Percentiles rank a stretch among this genome's conserved stretches.
These are phyloP conservation scores for Malassezia furfur DNA, from an alignment of 1,284 basidiomycete species.

Conservation along the genomic window DNA sequence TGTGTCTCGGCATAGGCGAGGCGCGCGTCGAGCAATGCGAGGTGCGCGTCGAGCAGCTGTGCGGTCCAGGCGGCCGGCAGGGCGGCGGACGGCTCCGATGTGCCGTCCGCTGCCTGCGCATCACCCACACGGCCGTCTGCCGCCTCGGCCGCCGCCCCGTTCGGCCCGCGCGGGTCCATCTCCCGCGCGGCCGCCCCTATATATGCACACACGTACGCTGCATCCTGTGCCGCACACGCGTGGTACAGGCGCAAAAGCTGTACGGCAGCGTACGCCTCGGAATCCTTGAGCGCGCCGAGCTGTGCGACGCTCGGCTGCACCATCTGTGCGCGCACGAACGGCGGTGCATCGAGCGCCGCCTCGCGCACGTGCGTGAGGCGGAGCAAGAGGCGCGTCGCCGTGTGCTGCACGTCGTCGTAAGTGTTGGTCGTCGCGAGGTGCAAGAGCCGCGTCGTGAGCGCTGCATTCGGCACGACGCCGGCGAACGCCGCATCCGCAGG, in stretches of 20 bases:
- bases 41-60: not conserved
- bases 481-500: constrained; percentile 23
- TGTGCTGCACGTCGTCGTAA: constrained; percentile 32
- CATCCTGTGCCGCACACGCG: constrained; percentile 1
- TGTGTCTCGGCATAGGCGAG: constrained; percentile 27
- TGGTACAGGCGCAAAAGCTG: constrained; percentile 30
- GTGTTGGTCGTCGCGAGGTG: constrained; percentile 29
- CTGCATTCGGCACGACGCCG: constrained; percentile 18
- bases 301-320: constrained; percentile 21
- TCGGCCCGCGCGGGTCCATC: no score
- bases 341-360: constrained; percentile 21
- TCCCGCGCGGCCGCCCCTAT: no score
- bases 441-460: constrained; percentile 27
- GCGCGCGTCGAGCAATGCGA: constrained; percentile 35
- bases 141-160: no score
- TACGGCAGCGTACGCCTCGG: constrained; percentile 28
- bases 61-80: not conserved
- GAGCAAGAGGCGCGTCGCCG: constrained; percentile 25
- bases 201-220: no score
- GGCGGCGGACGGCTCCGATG: no score
- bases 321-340: constrained; percentile 26
- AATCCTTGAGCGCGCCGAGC: constrained; percentile 22
- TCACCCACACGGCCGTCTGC: no score
- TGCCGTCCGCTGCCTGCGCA: no score
- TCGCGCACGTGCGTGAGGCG: constrained; percentile 26